Base-by-base conservation (phyloP, 2,329 filamentous ascomycete genomes). In the Ophiostoma triangulosporum region DNA sequence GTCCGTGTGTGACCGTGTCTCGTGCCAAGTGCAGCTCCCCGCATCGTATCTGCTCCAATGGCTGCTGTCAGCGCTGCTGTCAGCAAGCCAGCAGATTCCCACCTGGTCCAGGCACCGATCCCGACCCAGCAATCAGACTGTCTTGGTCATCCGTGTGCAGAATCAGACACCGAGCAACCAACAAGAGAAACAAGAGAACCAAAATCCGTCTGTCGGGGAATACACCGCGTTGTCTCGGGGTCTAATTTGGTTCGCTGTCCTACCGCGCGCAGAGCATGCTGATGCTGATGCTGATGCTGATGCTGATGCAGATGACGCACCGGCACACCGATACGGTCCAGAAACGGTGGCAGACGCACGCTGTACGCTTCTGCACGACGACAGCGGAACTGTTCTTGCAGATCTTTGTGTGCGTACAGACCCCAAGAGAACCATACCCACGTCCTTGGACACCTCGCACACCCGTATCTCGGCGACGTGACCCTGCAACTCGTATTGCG, bases 171-270 rank as follows among this genome's bases (percentile, higher is more conserved):
- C 6, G 9, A n/a, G n/a, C 17, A 7, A 40, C n/a, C n/a, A 9
- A 40, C 20, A 17, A 43, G 6, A 24, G 20, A 43, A 3, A 26
- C 8, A 43, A 43, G 8, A 24, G 1, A 43, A 4, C 5, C 11
- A 43, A 24, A 15, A 17, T 11, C 15, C 26, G 15, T 22, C 29
- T 11, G n/a, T 15, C 46, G 46, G 46, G 46, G 46, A 33, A 48
- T 48, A 48, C 46, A 48, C 46, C 29, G 46, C 46, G 17, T 31
- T 48, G 46, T 48, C 46, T 48, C 46, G 46, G 46, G 46, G 27
- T 48, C 46, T 24, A 33, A 48, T 48, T 27, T 48, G 40, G 20
- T 43, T 3, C 20, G 9, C 20, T 43, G 38, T 43, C 20, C 38
- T 26, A 43, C 38, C n/a, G 24, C n/a, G n/a, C n/a, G n/a, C n/a